Conservation (phyloP, 2,329 filamentous ascomycete species). For the Colletotrichum chlorophyti region DNA sequence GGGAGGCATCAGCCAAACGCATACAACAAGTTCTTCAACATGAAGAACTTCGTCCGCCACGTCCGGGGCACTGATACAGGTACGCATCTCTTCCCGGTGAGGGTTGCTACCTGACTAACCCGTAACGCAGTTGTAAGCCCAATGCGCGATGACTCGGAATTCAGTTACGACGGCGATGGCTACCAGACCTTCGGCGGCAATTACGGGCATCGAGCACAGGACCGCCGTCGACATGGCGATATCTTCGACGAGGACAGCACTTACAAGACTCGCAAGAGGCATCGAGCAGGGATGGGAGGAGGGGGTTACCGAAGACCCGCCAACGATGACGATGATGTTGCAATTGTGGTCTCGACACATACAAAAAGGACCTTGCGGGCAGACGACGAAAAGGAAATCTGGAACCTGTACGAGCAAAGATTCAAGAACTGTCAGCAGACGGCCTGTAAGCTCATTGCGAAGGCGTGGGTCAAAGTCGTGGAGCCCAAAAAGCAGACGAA, state of each 20-base stretch:
- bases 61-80: conserved; percentile 46
- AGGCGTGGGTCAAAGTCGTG: conserved; percentile 77
- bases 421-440: conserved; percentile 74
- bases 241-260: conserved; percentile 36
- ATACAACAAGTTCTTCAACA: conserved; percentile 54
- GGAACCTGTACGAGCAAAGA: conserved; percentile 65
- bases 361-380: conserved; percentile 57
- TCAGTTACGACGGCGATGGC: conserved; percentile 27
- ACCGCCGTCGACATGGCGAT: conserved; percentile 34
- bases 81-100: conserved; percentile 34
- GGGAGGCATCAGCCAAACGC: conserved; percentile 45
- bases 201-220: conserved; percentile 34
- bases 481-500: conserved; percentile 80
- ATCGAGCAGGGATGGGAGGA: conserved; percentile 30
- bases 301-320: conserved; percentile 41
- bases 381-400: conserved; percentile 59
- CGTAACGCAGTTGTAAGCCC: conserved; percentile 38
- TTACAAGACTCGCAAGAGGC: conserved; percentile 46
- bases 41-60: conserved; percentile 45
- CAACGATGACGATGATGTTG: conserved; percentile 51
- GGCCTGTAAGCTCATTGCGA: conserved; percentile 75
- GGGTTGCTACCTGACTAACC: conserved; percentile 3
- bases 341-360: conserved; percentile 43
- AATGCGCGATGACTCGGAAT: conserved; percentile 39
- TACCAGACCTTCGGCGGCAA: conserved; percentile 27